Evolutionary conservation across 2,329 filamentous ascomycete species (phyloP), one percentile per base, ranked within the genome.

Genomic region (Bipolaris bicolor): DNA sequence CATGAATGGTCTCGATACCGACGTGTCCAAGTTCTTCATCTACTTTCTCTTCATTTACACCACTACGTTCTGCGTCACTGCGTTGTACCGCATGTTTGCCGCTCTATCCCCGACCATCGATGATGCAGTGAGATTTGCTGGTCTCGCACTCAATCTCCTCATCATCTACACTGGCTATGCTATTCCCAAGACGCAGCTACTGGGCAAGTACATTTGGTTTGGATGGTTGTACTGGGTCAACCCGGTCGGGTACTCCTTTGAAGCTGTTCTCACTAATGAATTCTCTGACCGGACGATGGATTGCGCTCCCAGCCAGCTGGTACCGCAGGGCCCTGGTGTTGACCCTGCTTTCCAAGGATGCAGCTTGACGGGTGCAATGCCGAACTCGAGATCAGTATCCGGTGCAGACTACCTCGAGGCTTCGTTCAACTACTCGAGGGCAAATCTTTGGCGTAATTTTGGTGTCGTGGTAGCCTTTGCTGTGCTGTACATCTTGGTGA

Each of bases 401-500:
- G 87, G 87, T 33, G 70, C 79, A 1, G 76, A 76, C 20, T 90
- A 89, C 64, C 69, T 89, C 2, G 64, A 77, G 9, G 79, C 80
- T 0, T 81, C 81, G 7, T 89, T 84, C 72, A 77, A 82, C 43
- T 88, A 88, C 65, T 81, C 81, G 0, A 78, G 85, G 16, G 77
- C 76, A 24, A 81, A 89, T 66, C 74, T 89, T 0, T 89, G 87
- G 81, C 86, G 90, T 3, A 92, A 94, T 71, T 92, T 90, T 67
- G 90, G 89, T 31, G 87, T 93, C 3, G 77, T 95, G 1, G 86
- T 93, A 64, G 90, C 88, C 0, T 95, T 91, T 63, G 84, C 86
- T 1, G 80, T 91, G 1, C 82, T 92, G 5, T 96, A 94, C 69
- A 84, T 96, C 11, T 63, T 88, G 10, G 76, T 94, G 29, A 94